These are phyloP conservation scores for Penicillium sp. DNA, from an alignment of 2,329 filamentous ascomycete genomes.

Conservation along the genomic window DNA sequence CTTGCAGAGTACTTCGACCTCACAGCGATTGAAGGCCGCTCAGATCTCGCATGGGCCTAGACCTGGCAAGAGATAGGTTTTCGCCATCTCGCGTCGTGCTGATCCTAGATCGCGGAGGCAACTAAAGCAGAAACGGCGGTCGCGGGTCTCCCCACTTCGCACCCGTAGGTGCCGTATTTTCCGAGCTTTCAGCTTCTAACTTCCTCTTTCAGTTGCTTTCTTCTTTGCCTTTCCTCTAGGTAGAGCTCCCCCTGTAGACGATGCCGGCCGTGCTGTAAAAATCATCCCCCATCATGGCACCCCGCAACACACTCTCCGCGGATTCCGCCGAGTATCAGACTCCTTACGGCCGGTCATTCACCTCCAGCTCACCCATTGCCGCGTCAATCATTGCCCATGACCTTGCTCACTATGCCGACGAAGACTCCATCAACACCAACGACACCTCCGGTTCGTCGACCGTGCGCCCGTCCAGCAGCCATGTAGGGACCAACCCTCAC, in stretches of 20 bases:
- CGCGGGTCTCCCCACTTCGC: constrained; percentile 4
- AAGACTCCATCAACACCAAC: constrained; percentile 45
- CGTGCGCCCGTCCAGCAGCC: constrained; percentile 39
- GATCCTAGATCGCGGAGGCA: not conserved
- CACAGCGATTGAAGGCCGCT: too few species aligned
- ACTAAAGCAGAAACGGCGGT: not conserved
- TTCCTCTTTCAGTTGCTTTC: not conserved
- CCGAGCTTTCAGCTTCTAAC: constrained; percentile 2
- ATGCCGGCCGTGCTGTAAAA: constrained; percentile 2
- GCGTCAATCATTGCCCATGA: constrained; percentile 63
- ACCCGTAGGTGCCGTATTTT: constrained; percentile 1
- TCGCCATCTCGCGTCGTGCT: not conserved
- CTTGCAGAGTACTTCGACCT: too few species aligned
- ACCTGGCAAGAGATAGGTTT: not conserved
- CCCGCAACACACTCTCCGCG: constrained; percentile 26
- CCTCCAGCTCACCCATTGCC: constrained; percentile 60
- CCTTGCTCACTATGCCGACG: constrained; percentile 60
- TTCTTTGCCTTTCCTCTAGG: not conserved
- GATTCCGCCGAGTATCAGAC: constrained; percentile 26
- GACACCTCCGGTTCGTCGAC: constrained; percentile 41
- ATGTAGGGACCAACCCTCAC: constrained; percentile 36
- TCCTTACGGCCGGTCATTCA: constrained; percentile 45
- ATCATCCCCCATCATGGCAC: constrained; percentile 24
- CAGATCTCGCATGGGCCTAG: not conserved
- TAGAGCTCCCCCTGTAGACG: not conserved